Conservation (phyloP, 768 basidiomycete species). For the Auriculariales sp. region DNA sequence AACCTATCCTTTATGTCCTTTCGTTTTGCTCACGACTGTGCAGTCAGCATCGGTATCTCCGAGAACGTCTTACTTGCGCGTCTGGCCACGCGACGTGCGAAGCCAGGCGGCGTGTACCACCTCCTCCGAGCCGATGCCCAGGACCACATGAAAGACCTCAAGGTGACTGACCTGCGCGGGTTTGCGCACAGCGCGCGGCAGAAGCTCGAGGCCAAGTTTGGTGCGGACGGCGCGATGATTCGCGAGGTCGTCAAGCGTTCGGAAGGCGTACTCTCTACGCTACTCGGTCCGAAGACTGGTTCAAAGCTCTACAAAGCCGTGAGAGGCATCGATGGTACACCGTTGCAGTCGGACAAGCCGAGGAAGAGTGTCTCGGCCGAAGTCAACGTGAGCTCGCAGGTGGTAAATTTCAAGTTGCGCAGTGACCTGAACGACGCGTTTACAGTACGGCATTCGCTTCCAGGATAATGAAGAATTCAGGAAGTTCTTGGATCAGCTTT, state of each 20-base stretch:
- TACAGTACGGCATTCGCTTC: constrained; percentile 90
- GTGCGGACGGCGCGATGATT: constrained; percentile 40
- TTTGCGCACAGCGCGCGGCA: constrained; percentile 65
- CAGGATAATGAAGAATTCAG: constrained; percentile 70
- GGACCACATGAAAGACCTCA: constrained; percentile 46
- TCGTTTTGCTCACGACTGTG: neutral
- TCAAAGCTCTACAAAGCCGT: constrained; percentile 76
- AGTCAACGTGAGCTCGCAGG: constrained; percentile 75
- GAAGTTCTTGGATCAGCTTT: constrained; percentile 61
- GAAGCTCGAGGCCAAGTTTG: constrained; percentile 68
- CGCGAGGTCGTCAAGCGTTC: constrained; percentile 54
- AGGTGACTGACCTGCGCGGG: constrained; percentile 73
- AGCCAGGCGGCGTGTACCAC: constrained; percentile 80
- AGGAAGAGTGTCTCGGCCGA: constrained; percentile 89
- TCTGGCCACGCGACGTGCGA: constrained; percentile 79
- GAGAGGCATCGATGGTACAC: constrained; percentile 69
- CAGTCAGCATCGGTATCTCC: constrained; percentile 85
- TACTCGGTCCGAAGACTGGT: constrained; percentile 67
- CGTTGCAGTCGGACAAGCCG: constrained; percentile 69
- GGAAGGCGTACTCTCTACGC: constrained; percentile 49
- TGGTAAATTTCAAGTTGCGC: neutral
- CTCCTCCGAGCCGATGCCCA: constrained; percentile 39
- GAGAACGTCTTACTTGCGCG: constrained; percentile 88
- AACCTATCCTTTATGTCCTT: neutral
- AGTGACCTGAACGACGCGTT: neutral